phyloP scores from a whole-genome alignment of 2,329 filamentous ascomycete species.

The Trichoderma simmonsii region DNA sequence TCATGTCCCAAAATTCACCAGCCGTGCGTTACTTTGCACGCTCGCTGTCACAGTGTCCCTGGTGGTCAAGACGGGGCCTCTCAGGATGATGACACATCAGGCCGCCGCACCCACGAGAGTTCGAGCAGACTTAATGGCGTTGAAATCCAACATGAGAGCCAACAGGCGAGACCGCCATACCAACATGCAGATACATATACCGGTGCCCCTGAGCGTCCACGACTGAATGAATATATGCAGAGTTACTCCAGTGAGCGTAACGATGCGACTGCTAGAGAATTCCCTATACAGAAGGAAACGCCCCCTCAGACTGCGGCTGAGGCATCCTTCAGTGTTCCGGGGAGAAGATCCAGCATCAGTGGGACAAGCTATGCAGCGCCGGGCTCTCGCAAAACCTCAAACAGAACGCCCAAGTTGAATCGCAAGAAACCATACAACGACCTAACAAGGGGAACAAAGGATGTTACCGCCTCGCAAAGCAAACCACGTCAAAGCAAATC shows the following conservation, averaged over 20 bases:
- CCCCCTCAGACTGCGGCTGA: not conserved
- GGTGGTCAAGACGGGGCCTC: not conserved
- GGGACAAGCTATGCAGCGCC: not conserved
- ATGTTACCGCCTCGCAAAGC: not conserved
- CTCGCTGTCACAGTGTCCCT: conserved; percentile 11
- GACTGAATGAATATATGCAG: conserved; percentile 28
- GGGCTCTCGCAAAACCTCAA: not conserved
- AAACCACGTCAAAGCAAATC: conserved; percentile 18
- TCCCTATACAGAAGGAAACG: not conserved
- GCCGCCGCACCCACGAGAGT: conserved; percentile 11
- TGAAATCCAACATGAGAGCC: conserved; percentile 10
- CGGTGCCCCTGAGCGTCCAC: conserved; percentile 24
- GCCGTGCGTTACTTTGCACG: conserved; percentile 19
- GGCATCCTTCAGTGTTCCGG: conserved; percentile 17
- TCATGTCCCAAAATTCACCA: conserved; percentile 18
- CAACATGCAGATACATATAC: conserved; percentile 30
- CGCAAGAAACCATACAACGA: conserved; percentile 11
- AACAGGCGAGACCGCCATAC: conserved; percentile 20
- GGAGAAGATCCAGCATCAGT: conserved; percentile 21
- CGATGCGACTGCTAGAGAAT: not conserved
- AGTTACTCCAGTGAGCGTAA: conserved; percentile 25
- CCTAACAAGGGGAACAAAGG: not conserved
- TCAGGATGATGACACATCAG: conserved; percentile 4
- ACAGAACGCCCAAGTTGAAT: conserved; percentile 4
- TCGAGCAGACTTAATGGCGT: conserved; percentile 11